A percentile compares a stretch with the other conserved stretches of the same genome.
These are phyloP conservation scores for Talaromyces liani DNA, from an alignment of 495 filamentous ascomycete species.

Conservation along the genomic window DNA sequence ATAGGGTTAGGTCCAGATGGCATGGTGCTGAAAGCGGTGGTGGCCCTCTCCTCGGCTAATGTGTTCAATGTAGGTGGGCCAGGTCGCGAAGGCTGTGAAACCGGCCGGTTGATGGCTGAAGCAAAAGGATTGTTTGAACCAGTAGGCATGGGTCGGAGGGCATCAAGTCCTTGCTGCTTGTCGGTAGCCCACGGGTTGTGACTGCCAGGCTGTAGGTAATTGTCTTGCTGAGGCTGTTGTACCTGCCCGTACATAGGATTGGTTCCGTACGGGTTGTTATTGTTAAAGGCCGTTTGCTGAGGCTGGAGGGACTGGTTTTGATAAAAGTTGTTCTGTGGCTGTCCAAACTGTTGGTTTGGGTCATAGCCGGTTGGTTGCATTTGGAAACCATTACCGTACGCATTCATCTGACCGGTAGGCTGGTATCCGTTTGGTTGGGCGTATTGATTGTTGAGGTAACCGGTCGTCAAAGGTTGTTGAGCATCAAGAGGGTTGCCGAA, in stretches of 20 bases:
- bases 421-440: constrained; percentile 63
- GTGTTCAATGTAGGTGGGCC: constrained; percentile 60
- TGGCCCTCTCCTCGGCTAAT: constrained; percentile 62
- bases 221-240: constrained; percentile 48
- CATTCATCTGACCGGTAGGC: constrained; percentile 57
- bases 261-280: constrained; percentile 63
- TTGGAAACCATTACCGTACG: constrained; percentile 59
- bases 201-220: constrained; percentile 59
- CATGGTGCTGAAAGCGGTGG: constrained; percentile 40
- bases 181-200: constrained; percentile 68
- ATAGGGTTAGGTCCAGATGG: constrained; percentile 41
- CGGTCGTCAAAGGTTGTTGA: constrained; percentile 70
- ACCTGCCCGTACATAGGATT: constrained; percentile 34
- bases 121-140: constrained; percentile 98
- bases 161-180: constrained; percentile 35
- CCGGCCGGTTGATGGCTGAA: constrained; percentile 57
- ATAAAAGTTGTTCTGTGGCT: constrained; percentile 43
- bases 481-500: constrained; percentile 84
- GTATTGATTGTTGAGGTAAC: constrained; percentile 80
- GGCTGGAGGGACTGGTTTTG: constrained; percentile 51
- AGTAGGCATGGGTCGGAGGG: constrained; percentile 53
- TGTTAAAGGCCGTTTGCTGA: constrained; percentile 65
- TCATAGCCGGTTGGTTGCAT: constrained; percentile 55
- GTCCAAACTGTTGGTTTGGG: constrained; percentile 45
- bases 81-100: constrained; percentile 39